A percentile compares a stretch with the other conserved stretches of the same genome.
Conservation (phyloP, 441 rosid genomes). For the Gossypium schwendimanii region DNA sequence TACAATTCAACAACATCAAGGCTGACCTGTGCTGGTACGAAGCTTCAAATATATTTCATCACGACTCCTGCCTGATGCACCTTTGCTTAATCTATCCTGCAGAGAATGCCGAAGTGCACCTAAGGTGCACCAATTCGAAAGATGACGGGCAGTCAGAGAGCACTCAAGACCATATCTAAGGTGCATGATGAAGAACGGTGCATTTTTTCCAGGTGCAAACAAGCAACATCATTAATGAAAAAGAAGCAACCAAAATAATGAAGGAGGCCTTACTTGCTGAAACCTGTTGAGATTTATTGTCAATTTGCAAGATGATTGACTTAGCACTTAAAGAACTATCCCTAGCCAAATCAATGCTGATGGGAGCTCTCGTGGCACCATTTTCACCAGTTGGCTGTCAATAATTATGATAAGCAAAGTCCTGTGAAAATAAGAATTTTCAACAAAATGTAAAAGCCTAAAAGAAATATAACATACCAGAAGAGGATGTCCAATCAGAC, state of each 20-base stretch:
- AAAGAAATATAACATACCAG: conserved; percentile 47
- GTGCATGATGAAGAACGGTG: not conserved
- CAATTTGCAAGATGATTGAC: conserved; percentile 67
- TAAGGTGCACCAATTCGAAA: conserved; percentile 24
- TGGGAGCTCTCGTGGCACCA: conserved; percentile 98
- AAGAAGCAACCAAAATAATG: conserved; percentile 1
- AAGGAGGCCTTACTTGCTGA: conserved; percentile 64
- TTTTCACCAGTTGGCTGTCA: conserved; percentile 93
- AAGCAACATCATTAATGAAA: not conserved
- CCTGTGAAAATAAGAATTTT: conserved; percentile 8
- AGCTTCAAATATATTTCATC: conserved; percentile 84
- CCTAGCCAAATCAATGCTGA: conserved; percentile 47
- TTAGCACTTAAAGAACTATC: conserved; percentile 69
- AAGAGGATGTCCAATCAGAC: conserved; percentile 89
- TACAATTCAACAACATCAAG: not conserved
- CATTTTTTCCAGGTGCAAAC: conserved; percentile 7
- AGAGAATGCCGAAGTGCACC: conserved; percentile 92
- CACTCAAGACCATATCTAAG: conserved; percentile 16
- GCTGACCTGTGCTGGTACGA: conserved; percentile 75
- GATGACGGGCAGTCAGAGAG: not conserved
- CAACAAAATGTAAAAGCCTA: conserved; percentile 13
- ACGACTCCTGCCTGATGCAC: conserved; percentile 66
- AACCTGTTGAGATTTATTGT: conserved; percentile 77
- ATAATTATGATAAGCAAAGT: conserved; percentile 1
- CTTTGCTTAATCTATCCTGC: conserved; percentile 84